phyloP scores from a whole-genome alignment of 2,329 filamentous ascomycete species.

The Blastomyces gilchristii region DNA sequence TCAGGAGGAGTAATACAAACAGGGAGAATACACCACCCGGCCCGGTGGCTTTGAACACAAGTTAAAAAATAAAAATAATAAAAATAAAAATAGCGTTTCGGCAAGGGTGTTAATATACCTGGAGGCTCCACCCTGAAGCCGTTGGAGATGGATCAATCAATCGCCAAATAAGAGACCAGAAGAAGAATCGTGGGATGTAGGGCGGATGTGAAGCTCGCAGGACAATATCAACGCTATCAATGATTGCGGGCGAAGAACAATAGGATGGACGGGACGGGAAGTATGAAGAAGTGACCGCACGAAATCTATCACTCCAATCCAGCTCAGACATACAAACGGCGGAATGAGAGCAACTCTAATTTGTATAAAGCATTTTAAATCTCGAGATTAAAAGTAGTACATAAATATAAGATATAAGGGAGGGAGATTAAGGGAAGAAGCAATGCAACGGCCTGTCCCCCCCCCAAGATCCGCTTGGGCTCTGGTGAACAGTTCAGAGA shows the following conservation, averaged over 20 bases:
- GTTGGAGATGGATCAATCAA: not conserved
- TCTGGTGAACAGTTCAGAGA: too few relatives aligned
- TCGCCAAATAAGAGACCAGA: not conserved
- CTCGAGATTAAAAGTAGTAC: not conserved
- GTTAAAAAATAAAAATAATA: too few relatives aligned
- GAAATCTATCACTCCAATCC: not conserved
- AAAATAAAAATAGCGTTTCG: not conserved
- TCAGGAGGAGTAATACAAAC: not conserved
- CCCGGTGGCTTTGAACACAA: not conserved
- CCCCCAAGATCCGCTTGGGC: too few relatives aligned
- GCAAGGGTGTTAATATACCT: not conserved
- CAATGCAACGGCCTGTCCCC: too few relatives aligned
- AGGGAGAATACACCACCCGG: not conserved
- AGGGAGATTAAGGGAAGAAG: not conserved
- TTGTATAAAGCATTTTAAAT: not conserved
- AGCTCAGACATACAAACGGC: not conserved
- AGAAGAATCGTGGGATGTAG: not conserved
- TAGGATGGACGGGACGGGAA: not conserved
- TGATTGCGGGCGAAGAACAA: not conserved
- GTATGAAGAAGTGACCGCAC: too few relatives aligned
- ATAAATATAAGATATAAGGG: not conserved
- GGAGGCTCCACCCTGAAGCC: not conserved
- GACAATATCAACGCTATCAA: constrained; percentile 1
- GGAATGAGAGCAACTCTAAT: not conserved
- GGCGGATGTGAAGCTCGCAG: not conserved